Conservation (phyloP, 2,329 filamentous ascomycete genomes). For the Botryotinia calthae region DNA sequence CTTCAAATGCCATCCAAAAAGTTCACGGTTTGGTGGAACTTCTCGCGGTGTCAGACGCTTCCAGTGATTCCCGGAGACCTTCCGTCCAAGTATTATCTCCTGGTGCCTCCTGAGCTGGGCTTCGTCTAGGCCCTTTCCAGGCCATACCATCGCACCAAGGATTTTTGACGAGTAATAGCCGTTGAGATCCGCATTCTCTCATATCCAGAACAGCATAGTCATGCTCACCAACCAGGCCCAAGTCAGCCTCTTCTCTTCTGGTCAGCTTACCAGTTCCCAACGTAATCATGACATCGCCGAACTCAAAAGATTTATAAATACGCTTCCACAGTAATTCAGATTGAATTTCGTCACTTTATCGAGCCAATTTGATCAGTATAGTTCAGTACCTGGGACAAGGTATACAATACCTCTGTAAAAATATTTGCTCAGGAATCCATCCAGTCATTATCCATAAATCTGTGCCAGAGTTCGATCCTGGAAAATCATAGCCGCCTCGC, state of each 20-base stretch:
- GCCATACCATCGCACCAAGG: conserved; percentile 85
- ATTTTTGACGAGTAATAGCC: conserved; percentile 84
- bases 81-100: conserved; percentile 26
- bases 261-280: conserved; percentile 85
- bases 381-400: too few species aligned
- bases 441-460: conserved; percentile 90
- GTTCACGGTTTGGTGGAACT: conserved; percentile 58
- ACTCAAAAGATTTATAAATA: conserved; percentile 69
- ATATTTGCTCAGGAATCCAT: conserved; percentile 96
- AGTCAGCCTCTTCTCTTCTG: conserved; percentile 68
- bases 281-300: conserved; percentile 81
- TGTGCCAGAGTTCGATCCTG: conserved; percentile 93
- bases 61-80: conserved; percentile 32
- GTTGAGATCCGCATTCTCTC: conserved; percentile 59
- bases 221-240: conserved; percentile 85
- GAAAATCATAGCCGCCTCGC: conserved; percentile 93
- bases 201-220: conserved; percentile 91
- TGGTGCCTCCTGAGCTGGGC: conserved; percentile 17
- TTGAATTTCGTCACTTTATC: conserved; percentile 69
- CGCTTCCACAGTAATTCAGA: conserved; percentile 74
- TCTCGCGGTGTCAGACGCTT: conserved; percentile 28
- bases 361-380: conserved; percentile 12
- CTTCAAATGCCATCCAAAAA: conserved; percentile 90
- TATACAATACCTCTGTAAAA: conserved; percentile 65
- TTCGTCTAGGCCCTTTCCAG: conserved; percentile 56